These are phyloP conservation scores for Corymbia maculata DNA, from an alignment of 345 rosid genomes.

Conservation along the genomic window DNA sequence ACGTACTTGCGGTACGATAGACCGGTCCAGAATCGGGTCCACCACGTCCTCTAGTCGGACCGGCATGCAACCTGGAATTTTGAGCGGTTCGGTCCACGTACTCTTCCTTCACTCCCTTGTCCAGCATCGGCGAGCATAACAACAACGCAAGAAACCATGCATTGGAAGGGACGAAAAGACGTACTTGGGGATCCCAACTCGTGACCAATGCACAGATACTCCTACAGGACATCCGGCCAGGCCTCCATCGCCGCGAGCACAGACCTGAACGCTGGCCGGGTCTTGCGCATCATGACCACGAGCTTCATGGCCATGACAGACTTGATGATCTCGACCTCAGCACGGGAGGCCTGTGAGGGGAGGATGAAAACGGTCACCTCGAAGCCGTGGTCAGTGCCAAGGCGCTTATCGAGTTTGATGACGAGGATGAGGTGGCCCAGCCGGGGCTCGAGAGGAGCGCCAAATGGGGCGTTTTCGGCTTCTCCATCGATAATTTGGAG, in stretches of 20 bases:
- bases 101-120: conserved; percentile 26
- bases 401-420: conserved; percentile 40
- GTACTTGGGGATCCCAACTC: conserved; percentile 28
- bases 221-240: conserved; percentile 27
- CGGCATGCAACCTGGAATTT: conserved; percentile 46
- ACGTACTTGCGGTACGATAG: conserved; percentile 6
- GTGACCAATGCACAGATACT: conserved; percentile 20
- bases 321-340: conserved; percentile 13
- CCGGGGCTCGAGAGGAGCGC: conserved; percentile 47
- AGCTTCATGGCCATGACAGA: conserved; percentile 10
- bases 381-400: conserved; percentile 15
- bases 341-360: background rate
- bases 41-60: conserved; percentile 29
- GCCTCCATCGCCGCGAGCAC: conserved; percentile 11
- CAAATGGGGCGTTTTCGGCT: conserved; percentile 15
- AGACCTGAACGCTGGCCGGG: conserved; percentile 15
- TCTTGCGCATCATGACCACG: conserved; percentile 24
- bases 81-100: conserved; percentile 20
- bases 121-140: conserved; percentile 16
- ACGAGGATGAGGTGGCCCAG: conserved; percentile 49
- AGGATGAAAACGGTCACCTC: conserved; percentile 28
- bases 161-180: conserved; percentile 15
- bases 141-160: conserved; percentile 47
- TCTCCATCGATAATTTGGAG: background rate
- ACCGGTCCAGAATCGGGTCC: conserved; percentile 23